A percentile compares a stretch with the other conserved stretches of the same genome.
Evolutionary conservation across 2,329 filamentous ascomycete genomes (phyloP).

Genomic region (Trichoderma koningiopsis): DNA sequence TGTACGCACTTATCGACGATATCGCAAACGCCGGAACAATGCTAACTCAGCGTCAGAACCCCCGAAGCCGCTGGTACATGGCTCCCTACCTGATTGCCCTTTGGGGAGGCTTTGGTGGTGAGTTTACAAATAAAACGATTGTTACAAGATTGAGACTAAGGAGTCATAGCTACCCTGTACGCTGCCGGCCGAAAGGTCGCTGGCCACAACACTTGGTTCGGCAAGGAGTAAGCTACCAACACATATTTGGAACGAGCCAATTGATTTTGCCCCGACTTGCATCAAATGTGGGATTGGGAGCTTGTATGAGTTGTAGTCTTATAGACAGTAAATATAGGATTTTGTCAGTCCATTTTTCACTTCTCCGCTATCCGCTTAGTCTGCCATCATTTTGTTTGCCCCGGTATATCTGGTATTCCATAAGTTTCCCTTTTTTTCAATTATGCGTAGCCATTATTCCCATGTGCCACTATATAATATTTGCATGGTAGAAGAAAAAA

Average conservation of each 20-base stretch:
- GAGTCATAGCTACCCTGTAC: constrained; percentile 59
- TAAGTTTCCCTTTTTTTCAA: constrained; percentile 32
- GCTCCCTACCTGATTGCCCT: constrained; percentile 69
- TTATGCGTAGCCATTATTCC: constrained; percentile 37
- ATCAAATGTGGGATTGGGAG: background rate
- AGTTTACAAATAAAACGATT: constrained; percentile 37
- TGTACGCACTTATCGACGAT: constrained; percentile 53
- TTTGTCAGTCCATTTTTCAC: constrained; percentile 18
- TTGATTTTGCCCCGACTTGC: background rate
- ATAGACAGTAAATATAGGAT: constrained; percentile 27
- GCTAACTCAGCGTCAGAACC: constrained; percentile 50
- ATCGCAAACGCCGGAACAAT: background rate
- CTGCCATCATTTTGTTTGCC: background rate
- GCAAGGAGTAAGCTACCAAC: constrained; percentile 49
- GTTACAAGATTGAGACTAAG: constrained; percentile 30
- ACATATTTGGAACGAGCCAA: background rate
- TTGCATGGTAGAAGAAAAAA: constrained; percentile 26
- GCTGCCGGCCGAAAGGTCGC: constrained; percentile 72
- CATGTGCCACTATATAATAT: constrained; percentile 37
- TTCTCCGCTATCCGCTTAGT: background rate
- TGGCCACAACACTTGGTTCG: constrained; percentile 80
- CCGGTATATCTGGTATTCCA: constrained; percentile 6
- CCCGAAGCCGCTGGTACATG: constrained; percentile 65
- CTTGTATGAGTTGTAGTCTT: constrained; percentile 20
- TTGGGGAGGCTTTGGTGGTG: constrained; percentile 65